A percentile compares a stretch with the other conserved stretches of the same genome.
These are phyloP conservation scores for Colletotrichum plurivorum DNA, from an alignment of 2,329 filamentous ascomycete species.

Conservation along the genomic window DNA sequence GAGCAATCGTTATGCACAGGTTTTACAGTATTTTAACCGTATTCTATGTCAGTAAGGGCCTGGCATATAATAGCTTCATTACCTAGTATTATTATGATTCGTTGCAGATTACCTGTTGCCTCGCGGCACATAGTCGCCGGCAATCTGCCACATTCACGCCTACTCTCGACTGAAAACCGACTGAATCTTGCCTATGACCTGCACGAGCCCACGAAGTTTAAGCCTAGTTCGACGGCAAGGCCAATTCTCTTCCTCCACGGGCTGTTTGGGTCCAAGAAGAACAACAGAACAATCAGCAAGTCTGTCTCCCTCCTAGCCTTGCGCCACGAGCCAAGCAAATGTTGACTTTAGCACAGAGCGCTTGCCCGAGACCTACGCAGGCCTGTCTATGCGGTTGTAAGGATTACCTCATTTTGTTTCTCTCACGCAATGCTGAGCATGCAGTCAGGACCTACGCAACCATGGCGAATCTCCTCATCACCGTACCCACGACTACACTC, in stretches of 20 bases:
- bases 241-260: constrained; percentile 94
- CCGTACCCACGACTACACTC: constrained; percentile 81
- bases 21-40: too few species aligned
- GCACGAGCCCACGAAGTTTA: constrained; percentile 67
- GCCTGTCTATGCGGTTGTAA: constrained; percentile 85
- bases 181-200: constrained; percentile 70
- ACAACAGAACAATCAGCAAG: constrained; percentile 96
- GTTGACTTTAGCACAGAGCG: constrained; percentile 64
- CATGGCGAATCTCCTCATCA: constrained; percentile 92
- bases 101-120: too few species aligned
- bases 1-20: too few species aligned
- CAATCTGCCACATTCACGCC: too few species aligned
- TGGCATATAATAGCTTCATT: too few species aligned
- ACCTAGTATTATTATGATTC: too few species aligned
- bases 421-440: constrained; percentile 35
- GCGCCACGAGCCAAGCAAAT: background rate
- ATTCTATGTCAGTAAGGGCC: too few species aligned
- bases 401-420: constrained; percentile 45
- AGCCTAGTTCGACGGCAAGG: constrained; percentile 54
- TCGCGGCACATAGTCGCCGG: background rate
- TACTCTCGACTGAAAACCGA: background rate
- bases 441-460: constrained; percentile 84
- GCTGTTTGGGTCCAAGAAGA: constrained; percentile 94
- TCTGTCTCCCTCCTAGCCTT: constrained; percentile 63
- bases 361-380: constrained; percentile 85